These are phyloP conservation scores for Alnus rubra DNA, from an alignment of 306 rosid species.

Conservation along the genomic window DNA sequence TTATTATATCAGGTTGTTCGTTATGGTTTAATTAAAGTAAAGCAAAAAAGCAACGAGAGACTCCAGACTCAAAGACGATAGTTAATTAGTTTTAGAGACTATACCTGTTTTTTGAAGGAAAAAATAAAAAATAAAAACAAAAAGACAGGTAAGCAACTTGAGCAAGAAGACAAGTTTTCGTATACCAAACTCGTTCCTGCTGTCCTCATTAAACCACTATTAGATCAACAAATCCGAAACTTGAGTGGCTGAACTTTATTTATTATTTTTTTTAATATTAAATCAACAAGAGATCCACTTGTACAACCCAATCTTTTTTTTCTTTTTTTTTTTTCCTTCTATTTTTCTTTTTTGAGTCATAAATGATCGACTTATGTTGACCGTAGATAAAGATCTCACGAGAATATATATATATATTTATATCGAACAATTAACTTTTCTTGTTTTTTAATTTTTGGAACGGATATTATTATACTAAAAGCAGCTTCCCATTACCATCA, in stretches of 20 bases:
- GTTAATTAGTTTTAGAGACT: too few species aligned
- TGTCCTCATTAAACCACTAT: not conserved
- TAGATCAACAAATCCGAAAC: slow-evolving; percentile 17
- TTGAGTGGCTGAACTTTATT: not conserved
- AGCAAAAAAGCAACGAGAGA: too few species aligned
- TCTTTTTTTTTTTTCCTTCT: not conserved
- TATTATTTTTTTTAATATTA: not conserved
- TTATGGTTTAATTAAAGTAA: too few species aligned
- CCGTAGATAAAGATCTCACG: not conserved
- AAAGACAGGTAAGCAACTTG: not conserved
- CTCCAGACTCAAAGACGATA: too few species aligned
- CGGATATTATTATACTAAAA: not conserved
- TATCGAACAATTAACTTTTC: not conserved
- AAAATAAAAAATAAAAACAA: too few species aligned
- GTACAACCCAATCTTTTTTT: not conserved
- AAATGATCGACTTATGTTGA: not conserved
- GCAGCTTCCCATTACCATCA: not conserved
- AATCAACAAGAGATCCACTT: not conserved
- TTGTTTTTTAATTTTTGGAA: not conserved
- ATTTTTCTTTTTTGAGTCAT: not conserved
- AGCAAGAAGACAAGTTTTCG: not conserved
- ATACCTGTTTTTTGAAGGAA: too few species aligned
- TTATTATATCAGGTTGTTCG: too few species aligned
- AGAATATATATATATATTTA: not conserved
- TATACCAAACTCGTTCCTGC: not conserved